Base-by-base conservation (phyloP, 805 yeast genomes). In the Candida vartiovaarae region DNA sequence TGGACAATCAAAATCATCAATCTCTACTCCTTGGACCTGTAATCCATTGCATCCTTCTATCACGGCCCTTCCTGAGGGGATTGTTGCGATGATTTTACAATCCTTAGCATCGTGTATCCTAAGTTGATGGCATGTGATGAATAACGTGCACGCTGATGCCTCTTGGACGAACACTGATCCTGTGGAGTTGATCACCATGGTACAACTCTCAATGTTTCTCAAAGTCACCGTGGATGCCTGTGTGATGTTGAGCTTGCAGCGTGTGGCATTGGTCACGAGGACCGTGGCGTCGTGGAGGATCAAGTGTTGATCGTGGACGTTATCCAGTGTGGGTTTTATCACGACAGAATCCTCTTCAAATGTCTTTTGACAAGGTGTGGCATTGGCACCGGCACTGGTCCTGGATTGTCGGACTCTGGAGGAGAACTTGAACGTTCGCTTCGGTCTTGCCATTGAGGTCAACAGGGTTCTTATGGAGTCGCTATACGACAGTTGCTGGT, bases 1-100 rank as follows among this genome's bases (percentile, higher is more conserved):
- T n/a, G 59, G 59, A 28, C 39, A 38, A 29, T 54, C 52, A 38
- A 57, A 57, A 38, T 57, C 60, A 39, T 50, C 53, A 8, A 57
- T 34, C 2, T 25, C 34, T 3, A 57, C 35, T 2, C 39, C 51
- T 4, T 46, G 39, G 20, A 57, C 48, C 23, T 25, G 32, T 32
- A 56, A 34, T 6, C 36, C 37, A 4, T 30, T 8, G n/a, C 53
- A 53, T 20, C 45, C 39, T 38, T 57, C 61, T 23, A 57, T 51
- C 27, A 57, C 47, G 9, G 46, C 56, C 30, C 49, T 38, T 4
- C 45, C 44, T 3, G 47, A 41, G 2, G 42, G 42, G 25, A 42
- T 39, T 2, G 32, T 10, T 2, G 52, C 48, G 5, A 37, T 10
- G 8, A 53, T 36, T n/a, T 34, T 39, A 23, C 50, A 28, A 8